Evolutionary conservation across 2,329 filamentous ascomycete species (phyloP).

Genomic region (Colletotrichum coccodes): DNA sequence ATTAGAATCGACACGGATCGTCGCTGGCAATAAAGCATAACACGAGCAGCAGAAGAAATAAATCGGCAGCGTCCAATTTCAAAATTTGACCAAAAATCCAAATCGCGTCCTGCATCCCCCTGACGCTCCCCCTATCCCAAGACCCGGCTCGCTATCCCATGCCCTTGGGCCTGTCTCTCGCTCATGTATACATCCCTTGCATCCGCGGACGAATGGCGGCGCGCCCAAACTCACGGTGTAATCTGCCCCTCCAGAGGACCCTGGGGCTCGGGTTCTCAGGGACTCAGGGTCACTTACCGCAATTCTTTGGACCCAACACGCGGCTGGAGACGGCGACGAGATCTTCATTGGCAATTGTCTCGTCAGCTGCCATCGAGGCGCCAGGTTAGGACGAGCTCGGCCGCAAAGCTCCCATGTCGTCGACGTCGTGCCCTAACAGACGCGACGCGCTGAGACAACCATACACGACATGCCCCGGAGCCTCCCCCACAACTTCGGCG

Average conservation of each 20-base stretch:
- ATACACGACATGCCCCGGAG: neutral
- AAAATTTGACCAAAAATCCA: neutral
- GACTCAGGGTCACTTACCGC: constrained; percentile 14
- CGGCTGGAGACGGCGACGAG: constrained; percentile 21
- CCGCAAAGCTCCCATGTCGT: neutral
- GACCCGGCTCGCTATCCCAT: constrained; percentile 1
- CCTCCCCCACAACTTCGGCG: constrained; percentile 13
- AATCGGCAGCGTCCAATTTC: neutral
- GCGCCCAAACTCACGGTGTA: constrained; percentile 20
- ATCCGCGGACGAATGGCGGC: constrained; percentile 27
- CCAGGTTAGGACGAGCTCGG: neutral
- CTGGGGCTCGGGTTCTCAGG: neutral
- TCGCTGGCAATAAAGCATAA: neutral
- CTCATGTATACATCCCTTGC: constrained; percentile 17
- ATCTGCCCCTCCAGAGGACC: constrained; percentile 31
- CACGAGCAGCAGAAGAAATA: neutral
- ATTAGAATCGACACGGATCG: neutral
- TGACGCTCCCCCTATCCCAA: constrained; percentile 3
- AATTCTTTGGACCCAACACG: neutral
- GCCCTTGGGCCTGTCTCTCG: constrained; percentile 7
- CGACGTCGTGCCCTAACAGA: constrained; percentile 6
- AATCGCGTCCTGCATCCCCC: constrained; percentile 5
- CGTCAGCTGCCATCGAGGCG: constrained; percentile 10
- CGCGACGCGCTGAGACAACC: constrained; percentile 25
- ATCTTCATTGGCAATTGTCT: constrained; percentile 15